Evolutionary conservation across 2,329 filamentous ascomycete genomes (phyloP).

Genomic region (Aureobasidium sp.): DNA sequence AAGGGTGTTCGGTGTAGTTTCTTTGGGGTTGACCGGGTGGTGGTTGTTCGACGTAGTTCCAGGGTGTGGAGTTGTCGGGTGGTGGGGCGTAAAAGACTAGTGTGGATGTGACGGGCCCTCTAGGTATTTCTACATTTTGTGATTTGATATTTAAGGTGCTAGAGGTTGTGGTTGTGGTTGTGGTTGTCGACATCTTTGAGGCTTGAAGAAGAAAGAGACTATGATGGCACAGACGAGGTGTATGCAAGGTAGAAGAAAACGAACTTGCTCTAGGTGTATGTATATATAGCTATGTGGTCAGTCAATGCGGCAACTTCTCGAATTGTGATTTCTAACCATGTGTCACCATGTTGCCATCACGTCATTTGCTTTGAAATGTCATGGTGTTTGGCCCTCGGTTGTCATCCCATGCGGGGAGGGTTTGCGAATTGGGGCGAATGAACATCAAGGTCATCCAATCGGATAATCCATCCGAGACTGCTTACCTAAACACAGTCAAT

Average conservation of each 20-base stretch:
- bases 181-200: constrained; percentile 12
- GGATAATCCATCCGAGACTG: background rate
- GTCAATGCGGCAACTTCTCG: background rate
- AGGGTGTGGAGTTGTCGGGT: constrained; percentile 52
- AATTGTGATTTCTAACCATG: constrained; percentile 9
- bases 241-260: background rate
- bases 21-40: constrained; percentile 54
- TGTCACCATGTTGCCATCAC: background rate
- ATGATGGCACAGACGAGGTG: background rate
- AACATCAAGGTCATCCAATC: background rate
- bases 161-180: background rate
- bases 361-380: constrained; percentile 9
- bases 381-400: background rate
- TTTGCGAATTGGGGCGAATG: background rate
- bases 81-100: constrained; percentile 62
- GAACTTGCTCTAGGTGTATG: background rate
- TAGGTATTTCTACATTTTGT: constrained; percentile 30
- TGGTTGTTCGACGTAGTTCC: constrained; percentile 53
- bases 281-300: background rate
- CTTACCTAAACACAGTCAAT: background rate
- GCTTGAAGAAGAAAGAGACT: too few species aligned
- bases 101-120: constrained; percentile 55
- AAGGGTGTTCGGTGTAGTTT: constrained; percentile 53
- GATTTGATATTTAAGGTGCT: background rate
- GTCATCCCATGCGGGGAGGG: background rate